Evolutionary conservation across 495 filamentous ascomycete species (phyloP).

Genomic region (Aspergillus nidulans): DNA sequence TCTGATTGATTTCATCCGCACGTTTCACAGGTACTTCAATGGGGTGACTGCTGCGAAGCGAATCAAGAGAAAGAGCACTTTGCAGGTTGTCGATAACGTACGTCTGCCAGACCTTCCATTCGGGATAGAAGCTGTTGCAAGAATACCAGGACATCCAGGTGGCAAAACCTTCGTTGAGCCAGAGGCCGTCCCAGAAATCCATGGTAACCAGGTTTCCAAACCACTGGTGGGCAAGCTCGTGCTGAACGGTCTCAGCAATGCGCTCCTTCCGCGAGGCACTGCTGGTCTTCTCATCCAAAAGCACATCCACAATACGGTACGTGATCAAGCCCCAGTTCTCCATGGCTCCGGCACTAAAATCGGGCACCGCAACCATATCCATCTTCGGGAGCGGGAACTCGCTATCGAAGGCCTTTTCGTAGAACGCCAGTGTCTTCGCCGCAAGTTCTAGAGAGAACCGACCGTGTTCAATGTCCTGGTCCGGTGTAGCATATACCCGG

Average conservation of each 20-base stretch:
- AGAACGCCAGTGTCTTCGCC: conserved; percentile 51
- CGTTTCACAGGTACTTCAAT: conserved; percentile 96
- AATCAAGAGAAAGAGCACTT: conserved; percentile 81
- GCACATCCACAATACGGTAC: conserved; percentile 85
- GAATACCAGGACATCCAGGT: conserved; percentile 76
- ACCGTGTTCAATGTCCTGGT: conserved; percentile 62
- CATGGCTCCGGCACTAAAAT: conserved; percentile 93
- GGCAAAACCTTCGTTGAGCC: conserved; percentile 98
- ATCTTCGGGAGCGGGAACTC: conserved; percentile 70
- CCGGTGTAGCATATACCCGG: conserved; percentile 59
- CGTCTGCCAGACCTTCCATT: conserved; percentile 98
- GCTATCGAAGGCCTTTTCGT: conserved; percentile 53
- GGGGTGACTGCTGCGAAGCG: conserved; percentile 89
- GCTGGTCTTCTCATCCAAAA: conserved; percentile 87
- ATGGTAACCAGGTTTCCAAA: conserved; percentile 98
- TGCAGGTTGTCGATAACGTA: conserved; percentile 92
- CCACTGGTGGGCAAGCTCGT: conserved; percentile 98
- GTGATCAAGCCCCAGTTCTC: conserved; percentile 99
- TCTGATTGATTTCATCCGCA: conserved; percentile 95
- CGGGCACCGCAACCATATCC: conserved; percentile 97
- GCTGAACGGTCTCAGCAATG: conserved; percentile 90
- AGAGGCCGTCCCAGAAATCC: conserved; percentile 99
- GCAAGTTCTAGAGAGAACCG: conserved; percentile 62
- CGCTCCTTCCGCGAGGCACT: conserved; percentile 91
- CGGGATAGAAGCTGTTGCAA: conserved; percentile 76